A percentile compares a stretch with the other conserved stretches of the same genome.
Conservation (phyloP, 352 stramenopile genomes). For the Phytophthora fragariae region DNA sequence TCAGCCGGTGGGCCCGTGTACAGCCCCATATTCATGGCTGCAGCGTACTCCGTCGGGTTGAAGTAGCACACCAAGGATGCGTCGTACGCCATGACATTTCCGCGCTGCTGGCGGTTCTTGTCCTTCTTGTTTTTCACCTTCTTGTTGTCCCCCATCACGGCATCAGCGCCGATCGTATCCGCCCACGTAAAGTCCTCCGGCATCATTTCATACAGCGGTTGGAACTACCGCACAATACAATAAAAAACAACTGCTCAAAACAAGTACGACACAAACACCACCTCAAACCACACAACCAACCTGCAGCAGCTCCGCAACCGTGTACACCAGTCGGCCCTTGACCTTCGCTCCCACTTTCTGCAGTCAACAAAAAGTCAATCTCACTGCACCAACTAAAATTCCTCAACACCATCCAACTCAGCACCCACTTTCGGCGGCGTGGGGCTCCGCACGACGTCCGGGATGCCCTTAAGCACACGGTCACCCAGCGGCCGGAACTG, state of each 20-base stretch:
- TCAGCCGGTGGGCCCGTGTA: slow-evolving; percentile 54
- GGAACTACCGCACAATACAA: slow-evolving; percentile 50
- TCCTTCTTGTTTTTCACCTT: slow-evolving; percentile 57
- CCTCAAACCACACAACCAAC: slow-evolving; percentile 10
- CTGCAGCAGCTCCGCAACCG: slow-evolving; percentile 68
- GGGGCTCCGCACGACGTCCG: slow-evolving; percentile 55
- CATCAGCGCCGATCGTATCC: slow-evolving; percentile 63
- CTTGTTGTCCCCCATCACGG: slow-evolving; percentile 62
- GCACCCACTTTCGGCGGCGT: slow-evolving; percentile 46
- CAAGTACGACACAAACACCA: neutral
- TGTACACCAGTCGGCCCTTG: slow-evolving; percentile 67
- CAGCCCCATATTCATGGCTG: slow-evolving; percentile 65
- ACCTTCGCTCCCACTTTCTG: slow-evolving; percentile 54
- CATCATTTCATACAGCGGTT: slow-evolving; percentile 74
- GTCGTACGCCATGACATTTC: slow-evolving; percentile 68
- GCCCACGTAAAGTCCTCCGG: slow-evolving; percentile 69
- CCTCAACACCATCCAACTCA: neutral
- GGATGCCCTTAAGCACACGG: slow-evolving; percentile 44
- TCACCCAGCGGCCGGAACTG: slow-evolving; percentile 72
- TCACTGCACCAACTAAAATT: neutral
- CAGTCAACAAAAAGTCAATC: neutral
- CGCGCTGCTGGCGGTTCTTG: slow-evolving; percentile 43
- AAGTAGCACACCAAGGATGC: slow-evolving; percentile 80
- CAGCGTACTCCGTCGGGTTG: slow-evolving; percentile 79
- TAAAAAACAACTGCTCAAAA: neutral